Evolutionary conservation across 768 basidiomycete species (phyloP), one percentile per base, ranked within the genome.

Genomic region (Podaxis sp.): DNA sequence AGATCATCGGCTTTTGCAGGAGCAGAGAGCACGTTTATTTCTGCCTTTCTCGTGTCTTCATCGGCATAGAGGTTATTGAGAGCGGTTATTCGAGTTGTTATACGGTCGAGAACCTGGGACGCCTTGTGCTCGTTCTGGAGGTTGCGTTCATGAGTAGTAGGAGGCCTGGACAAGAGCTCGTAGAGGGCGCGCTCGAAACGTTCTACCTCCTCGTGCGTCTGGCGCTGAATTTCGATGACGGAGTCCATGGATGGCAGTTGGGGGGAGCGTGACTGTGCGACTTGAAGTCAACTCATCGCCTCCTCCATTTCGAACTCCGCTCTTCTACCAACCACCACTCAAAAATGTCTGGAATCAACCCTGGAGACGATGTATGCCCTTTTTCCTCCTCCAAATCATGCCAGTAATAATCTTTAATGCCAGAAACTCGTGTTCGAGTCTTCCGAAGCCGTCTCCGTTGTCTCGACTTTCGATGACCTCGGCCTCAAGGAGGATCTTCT

Each of bases 371-470:
- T 54, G 95, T 88, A 72, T 71, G 72, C 77, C 64, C 64, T 70
- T 73, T 40, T 41, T 30, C 46, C 22, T 36, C 62, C 66, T 37
- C 22, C 54, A 58, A 67, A 73, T 41, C 20, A 52, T 6, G 17
- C 8, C 33, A 51, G 11, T 28, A 46, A 22, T 54, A 28, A 65
- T 8, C 63, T 60, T 68, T 55, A 4, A 50, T 4, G 4, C 15
- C 15, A 93, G 85, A 95, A 95, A 90, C 88, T 96, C 65, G 88
- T 96, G 3, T 96, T 96, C 68, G 95, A 96, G 78, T 96, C 95
- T 48, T 95, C 94, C 49, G 95, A 96, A 76, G 88, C 91, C 12
- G 88, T 97, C 67, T 88, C 90, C 30, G 91, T 93, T 50, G 84
- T 96, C 67, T 92, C 91, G 52, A 93, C 93, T 5, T 94, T 94